Percentiles rank a stretch among this genome's conserved stretches.
Conservation (phyloP, 2,329 filamentous ascomycete species). For the Capronia coronata region DNA sequence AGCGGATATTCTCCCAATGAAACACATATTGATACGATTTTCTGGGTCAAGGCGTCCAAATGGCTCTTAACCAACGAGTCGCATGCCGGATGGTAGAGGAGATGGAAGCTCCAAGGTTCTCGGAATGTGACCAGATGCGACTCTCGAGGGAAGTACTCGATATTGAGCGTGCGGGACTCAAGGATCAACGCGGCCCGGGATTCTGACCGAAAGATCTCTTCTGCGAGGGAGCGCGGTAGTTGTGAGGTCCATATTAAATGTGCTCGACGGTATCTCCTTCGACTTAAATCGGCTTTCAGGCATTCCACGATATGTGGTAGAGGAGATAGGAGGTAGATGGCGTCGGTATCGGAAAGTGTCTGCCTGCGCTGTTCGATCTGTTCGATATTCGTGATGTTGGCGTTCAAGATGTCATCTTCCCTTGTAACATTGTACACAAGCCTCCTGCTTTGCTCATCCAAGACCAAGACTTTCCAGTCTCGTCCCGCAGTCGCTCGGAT, state of each 20-base stretch:
- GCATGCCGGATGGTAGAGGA: slow-evolving; percentile 84
- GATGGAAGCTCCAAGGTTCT: slow-evolving; percentile 92
- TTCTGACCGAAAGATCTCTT: slow-evolving; percentile 65
- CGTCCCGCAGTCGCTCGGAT: slow-evolving; percentile 30
- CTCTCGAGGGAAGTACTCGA: slow-evolving; percentile 86
- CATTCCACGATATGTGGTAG: slow-evolving; percentile 86
- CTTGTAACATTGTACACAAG: slow-evolving; percentile 86
- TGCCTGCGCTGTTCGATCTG: slow-evolving; percentile 80
- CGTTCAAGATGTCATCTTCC: slow-evolving; percentile 94
- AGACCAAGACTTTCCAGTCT: slow-evolving; percentile 88
- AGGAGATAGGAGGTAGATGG: slow-evolving; percentile 84
- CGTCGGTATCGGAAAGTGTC: slow-evolving; percentile 83
- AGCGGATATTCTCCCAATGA: slow-evolving; percentile 89
- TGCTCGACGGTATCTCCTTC: slow-evolving; percentile 68
- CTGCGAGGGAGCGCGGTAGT: slow-evolving; percentile 61
- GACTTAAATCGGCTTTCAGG: slow-evolving; percentile 84
- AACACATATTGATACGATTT: slow-evolving; percentile 83
- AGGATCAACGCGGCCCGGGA: slow-evolving; percentile 65
- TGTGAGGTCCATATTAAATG: slow-evolving; percentile 79
- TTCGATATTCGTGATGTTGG: slow-evolving; percentile 95
- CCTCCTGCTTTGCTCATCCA: slow-evolving; percentile 76
- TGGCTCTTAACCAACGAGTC: slow-evolving; percentile 76
- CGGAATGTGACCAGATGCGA: slow-evolving; percentile 85
- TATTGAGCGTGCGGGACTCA: slow-evolving; percentile 73
- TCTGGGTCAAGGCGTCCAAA: slow-evolving; percentile 78